Conservation (phyloP, 2,329 filamentous ascomycete species). For the Aureobasidium sp. region DNA sequence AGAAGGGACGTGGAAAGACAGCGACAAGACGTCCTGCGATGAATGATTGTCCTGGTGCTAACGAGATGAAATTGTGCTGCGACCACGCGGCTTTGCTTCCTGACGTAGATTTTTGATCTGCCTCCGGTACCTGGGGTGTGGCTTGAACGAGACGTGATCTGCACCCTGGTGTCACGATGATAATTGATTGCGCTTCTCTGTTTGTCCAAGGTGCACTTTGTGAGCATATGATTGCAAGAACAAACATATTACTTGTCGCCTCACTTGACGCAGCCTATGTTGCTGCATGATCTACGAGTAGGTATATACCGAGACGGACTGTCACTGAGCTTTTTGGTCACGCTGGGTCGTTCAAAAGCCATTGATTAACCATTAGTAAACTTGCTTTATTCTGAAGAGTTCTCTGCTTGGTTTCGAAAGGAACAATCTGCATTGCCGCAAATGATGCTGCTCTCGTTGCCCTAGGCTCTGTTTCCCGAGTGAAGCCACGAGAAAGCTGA, state of each 20-base stretch:
- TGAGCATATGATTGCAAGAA: neutral
- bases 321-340: neutral
- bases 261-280: neutral
- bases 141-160: slow-evolving; percentile 2
- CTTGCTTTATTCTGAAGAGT: neutral
- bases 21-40: neutral
- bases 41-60: neutral
- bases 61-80: neutral
- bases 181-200: neutral
- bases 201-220: neutral
- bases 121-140: slow-evolving; percentile 2
- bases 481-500: slow-evolving; percentile 94
- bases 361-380: neutral
- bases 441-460: neutral
- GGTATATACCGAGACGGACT: neutral
- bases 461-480: slow-evolving; percentile 2
- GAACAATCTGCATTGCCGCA: neutral
- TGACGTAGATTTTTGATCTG: slow-evolving; percentile 1
- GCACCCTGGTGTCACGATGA: neutral
- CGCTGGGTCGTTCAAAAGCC: neutral
- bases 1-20: neutral
- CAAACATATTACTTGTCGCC: neutral
- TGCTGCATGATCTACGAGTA: neutral
- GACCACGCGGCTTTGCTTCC: neutral
- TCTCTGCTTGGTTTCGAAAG: neutral